Evolutionary conservation across 768 basidiomycete species (phyloP), one percentile per base, ranked within the genome.

Genomic region (Calocera viscosa): DNA sequence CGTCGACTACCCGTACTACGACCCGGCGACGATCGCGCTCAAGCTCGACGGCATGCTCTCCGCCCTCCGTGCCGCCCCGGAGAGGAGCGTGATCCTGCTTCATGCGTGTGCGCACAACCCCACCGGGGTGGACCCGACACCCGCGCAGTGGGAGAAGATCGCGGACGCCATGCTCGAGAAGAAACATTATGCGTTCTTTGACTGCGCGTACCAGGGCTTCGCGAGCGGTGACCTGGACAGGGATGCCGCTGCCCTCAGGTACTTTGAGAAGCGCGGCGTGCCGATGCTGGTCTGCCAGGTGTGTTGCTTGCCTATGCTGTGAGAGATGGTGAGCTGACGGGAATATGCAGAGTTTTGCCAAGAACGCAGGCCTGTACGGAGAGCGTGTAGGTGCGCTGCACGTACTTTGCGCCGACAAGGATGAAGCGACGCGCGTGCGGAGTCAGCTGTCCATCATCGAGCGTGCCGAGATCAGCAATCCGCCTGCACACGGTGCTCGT

Each of bases 21-120:
- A 95, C 78, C 84, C 91, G 40, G 82, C 84, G 76, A 96, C 92
- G 17, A 89, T 94, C 72, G 90, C 87, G 14, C 82, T 98, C 41
- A 91, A 94, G 74, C 89, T 86, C 72, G 74, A 78, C 28, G 89
- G 89, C 26, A 83, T 94, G 73, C 76, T 87, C 64, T 75, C 75
- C 17, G 72, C 84, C 12, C 76, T 94, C 70, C 73, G 84, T 72
- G 78, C 74, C 63, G 91, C 91, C 0, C 85, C 89, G 5, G 77
- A 81, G 12, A 84, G 86, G 22, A 94, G 92, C 1, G 87, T 94
- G 66, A 88, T 98, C 77, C 78, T 99, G 69, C 77, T 99, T 43
- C 94, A 98, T 73, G 91, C 88, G 10, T 96, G 94, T 75, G 94
- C 94, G 41, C 94, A 98, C 77, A 98, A 98, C 74, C 94, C 94